Percentiles rank a stretch among this genome's conserved stretches.
Conservation (phyloP, 164 flowering plant species). For the Protea cynaroides region DNA sequence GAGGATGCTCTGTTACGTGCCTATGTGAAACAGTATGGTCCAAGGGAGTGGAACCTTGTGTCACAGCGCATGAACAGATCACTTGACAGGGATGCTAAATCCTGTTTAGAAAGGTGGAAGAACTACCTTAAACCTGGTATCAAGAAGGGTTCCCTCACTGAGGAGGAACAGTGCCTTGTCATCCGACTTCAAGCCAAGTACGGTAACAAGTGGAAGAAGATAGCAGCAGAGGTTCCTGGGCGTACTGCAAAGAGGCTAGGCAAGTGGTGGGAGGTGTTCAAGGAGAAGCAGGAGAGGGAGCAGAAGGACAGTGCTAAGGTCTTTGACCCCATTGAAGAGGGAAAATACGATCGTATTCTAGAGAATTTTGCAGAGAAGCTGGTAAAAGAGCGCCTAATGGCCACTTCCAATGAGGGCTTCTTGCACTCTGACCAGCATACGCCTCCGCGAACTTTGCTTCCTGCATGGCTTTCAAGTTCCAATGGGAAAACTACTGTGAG, state of each 20-base stretch:
- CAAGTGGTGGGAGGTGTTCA: conserved; percentile 98
- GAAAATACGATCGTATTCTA: conserved; percentile 70
- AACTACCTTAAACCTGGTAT: conserved; percentile 90
- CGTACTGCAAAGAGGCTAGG: conserved; percentile 89
- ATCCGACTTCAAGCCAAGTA: conserved; percentile 83
- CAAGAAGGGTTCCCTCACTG: conserved; percentile 84
- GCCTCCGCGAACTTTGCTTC: conserved; percentile 47
- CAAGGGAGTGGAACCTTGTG: conserved; percentile 83
- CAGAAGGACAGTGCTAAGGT: conserved; percentile 40
- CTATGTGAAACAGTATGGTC: conserved; percentile 82
- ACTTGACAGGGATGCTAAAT: conserved; percentile 72
- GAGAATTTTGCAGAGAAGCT: conserved; percentile 90
- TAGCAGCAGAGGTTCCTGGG: conserved; percentile 88
- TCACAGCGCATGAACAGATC: conserved; percentile 84
- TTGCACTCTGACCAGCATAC: conserved; percentile 43
- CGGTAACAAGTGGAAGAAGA: conserved; percentile 96
- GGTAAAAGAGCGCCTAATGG: conserved; percentile 70
- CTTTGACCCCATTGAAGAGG: conserved; percentile 49
- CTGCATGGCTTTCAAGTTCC: conserved; percentile 75
- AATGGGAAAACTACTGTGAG: conserved; percentile 28
- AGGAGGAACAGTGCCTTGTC: conserved; percentile 77
- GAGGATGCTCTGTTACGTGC: conserved; percentile 79
- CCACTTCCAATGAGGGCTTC: conserved; percentile 62
- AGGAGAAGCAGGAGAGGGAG: conserved; percentile 77
- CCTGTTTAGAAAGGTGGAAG: conserved; percentile 95